Base-by-base conservation (phyloP, 257 asterid species). In the Linderniella brevidens region DNA sequence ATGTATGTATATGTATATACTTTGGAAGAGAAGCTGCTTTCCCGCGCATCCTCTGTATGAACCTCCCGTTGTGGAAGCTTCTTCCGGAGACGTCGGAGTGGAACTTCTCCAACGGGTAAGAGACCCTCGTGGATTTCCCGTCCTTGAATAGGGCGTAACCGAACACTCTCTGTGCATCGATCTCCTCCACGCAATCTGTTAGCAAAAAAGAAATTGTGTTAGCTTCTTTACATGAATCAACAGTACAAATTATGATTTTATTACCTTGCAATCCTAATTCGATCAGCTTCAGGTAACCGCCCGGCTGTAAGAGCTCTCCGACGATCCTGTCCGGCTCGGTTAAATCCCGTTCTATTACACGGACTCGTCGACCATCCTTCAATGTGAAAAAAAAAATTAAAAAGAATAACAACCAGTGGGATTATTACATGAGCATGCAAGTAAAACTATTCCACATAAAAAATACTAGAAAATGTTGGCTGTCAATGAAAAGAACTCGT, bases 121-220 rank as follows among this genome's bases (percentile, higher is more conserved):
- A 63, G 41, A 87, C 77, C 7, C 71, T 62, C 11, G 93, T 83
- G 61, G 75, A 71, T 58, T 76, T 83, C 29, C 97, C 97, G 46
- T 80, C 97, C 71, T 87, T 87, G 78, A 83, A 80, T 10, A 87
- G 70, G 35, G 93, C 97, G 66, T 82, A 86, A 15, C 97, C 97
- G 61, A 73, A 79, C 25, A 82, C 92, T 56, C 82, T 71, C 64
- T 86, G 97, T 55, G 94, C 92, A 64, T 87, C 97, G 55, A 87
- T 87, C 50, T 76, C 67, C 50, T 83, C 80, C 67, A 87, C 93
- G 15, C 93, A 83, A 51, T 87, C 97, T 87, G 56, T 8, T 17
- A 17, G 4, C 15, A 8, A 17, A 9, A 46, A 25, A 46, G n/a
- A 12, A 11, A 13, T 37, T 20, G 14, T 18, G 32, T 5, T 12